Base-by-base conservation (phyloP, 2,329 filamentous ascomycete species). In the Cadophora sp. region DNA sequence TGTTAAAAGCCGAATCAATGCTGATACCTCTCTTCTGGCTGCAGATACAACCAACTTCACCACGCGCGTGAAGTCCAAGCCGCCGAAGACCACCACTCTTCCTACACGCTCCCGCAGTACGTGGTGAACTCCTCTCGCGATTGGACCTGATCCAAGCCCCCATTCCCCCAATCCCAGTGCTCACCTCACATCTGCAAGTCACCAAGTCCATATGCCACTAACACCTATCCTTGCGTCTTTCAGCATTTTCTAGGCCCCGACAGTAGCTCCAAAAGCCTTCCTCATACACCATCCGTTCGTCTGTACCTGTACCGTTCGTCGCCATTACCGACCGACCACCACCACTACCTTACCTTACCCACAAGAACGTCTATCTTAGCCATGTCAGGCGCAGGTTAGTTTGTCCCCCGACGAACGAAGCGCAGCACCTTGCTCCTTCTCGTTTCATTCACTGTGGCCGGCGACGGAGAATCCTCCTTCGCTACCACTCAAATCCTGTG, bases 371-470 rank as follows among this genome's bases (percentile, higher is more conserved):
- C 56, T 50, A 60, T 63, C 67, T 66, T 63, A 64, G 59, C 63
- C 61, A 73, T 73, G 71, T 73, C 71, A 55, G 71, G 69, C 53
- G 71, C 69, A 69, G 69, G 71, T 73, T 66, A 69, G 69, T 71
- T 65, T 66, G 64, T 69, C 62, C 64, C 61, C 59, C 58, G 65
- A 56, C 34, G 31, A 67, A 56, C 34, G 31, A 27, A 43, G 31
- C 9, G 31, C 56, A 59, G 34, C 55, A 48, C 31, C 55, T 64
- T 37, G 29, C 48, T 64, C 59, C 56, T 62, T 56, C 31, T 64
- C 9, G 24, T 60, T 62, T 24, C 31, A 65, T 66, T 69, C 63
- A 66, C 68, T 62, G 48, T 60, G 29, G 64, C 64, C 56, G 56
- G 56, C 56, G 46, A 53, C 64, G 24, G 59, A 62, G 59, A 48